A percentile compares a stretch with the other conserved stretches of the same genome.
Conservation (phyloP, 306 rosid genomes). For the Ziziphus jujuba region DNA sequence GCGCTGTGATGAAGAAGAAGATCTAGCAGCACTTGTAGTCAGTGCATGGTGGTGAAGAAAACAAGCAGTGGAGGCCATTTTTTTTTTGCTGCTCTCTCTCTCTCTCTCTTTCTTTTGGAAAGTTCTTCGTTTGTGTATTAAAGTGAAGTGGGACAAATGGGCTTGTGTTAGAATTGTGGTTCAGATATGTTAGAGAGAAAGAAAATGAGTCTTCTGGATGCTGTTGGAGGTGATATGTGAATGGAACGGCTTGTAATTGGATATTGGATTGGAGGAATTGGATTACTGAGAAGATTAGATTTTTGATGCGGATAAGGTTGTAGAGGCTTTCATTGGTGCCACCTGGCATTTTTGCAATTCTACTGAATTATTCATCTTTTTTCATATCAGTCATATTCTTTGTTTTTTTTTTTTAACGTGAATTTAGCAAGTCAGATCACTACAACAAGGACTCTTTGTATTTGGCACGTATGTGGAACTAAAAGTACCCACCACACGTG, state of each 20-base stretch:
- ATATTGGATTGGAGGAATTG: conserved; percentile 41
- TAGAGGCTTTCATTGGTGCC: conserved; percentile 57
- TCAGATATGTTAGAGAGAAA: not conserved
- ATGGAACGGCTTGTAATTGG: conserved; percentile 39
- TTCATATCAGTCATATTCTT: not conserved
- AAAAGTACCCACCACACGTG: too few species aligned
- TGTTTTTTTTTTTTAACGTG: too few species aligned
- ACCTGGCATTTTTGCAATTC: conserved; percentile 24
- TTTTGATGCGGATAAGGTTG: conserved; percentile 70
- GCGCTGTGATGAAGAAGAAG: conserved; percentile 48
- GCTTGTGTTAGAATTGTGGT: not conserved
- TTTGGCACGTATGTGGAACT: too few species aligned
- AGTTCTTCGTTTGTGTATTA: not conserved
- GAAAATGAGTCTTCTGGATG: conserved; percentile 33
- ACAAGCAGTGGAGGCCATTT: conserved; percentile 85
- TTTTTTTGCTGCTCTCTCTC: not conserved
- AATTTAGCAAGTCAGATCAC: too few species aligned
- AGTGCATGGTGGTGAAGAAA: conserved; percentile 86
- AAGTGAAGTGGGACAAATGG: not conserved
- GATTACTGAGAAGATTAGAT: conserved; percentile 46
- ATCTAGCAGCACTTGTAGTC: conserved; percentile 42
- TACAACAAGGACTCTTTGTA: too few species aligned
- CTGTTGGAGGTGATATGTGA: conserved; percentile 34
- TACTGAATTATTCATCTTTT: not conserved
- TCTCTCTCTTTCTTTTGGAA: not conserved